Conservation (phyloP, 352 stramenopile species). For the Phytophthora fragariae region DNA sequence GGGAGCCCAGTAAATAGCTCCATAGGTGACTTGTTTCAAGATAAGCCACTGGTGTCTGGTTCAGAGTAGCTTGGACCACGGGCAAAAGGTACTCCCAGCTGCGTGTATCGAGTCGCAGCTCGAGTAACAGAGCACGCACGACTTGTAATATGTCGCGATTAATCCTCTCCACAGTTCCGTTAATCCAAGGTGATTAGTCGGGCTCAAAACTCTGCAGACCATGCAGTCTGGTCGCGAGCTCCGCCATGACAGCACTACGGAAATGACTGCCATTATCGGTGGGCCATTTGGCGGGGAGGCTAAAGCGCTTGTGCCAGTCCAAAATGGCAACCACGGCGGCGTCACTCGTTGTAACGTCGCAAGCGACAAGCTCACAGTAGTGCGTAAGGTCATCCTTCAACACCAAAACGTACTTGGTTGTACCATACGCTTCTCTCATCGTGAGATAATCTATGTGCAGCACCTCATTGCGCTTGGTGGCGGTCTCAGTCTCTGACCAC, state of each 20-base stretch:
- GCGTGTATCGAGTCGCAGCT: not conserved
- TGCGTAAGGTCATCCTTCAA: conserved; percentile 7
- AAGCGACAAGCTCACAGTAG: conserved; percentile 9
- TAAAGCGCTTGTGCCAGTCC: conserved; percentile 10
- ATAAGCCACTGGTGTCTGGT: too few relatives aligned
- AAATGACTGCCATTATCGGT: conserved; percentile 12
- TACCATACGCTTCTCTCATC: not conserved
- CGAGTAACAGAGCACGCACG: not conserved
- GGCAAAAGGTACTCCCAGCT: not conserved
- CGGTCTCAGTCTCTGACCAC: too few relatives aligned
- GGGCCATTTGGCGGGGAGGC: not conserved
- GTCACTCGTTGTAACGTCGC: not conserved
- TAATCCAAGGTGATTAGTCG: conserved; percentile 12
- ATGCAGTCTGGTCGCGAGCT: not conserved
- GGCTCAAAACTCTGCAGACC: not conserved
- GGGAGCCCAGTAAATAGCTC: too few relatives aligned
- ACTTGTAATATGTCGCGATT: conserved; percentile 6
- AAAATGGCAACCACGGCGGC: not conserved
- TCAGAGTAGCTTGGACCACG: not conserved
- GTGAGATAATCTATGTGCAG: conserved; percentile 7
- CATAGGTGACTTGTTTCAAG: too few relatives aligned
- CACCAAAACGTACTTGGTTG: conserved; percentile 7
- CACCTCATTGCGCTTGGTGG: conserved; percentile 2
- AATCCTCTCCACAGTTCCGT: conserved; percentile 6
- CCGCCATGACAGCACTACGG: not conserved